Percentiles rank a stretch among this genome's conserved stretches.
These are phyloP conservation scores for Rubia peregrina DNA, from an alignment of 305 asterid species.

Conservation along the genomic window DNA sequence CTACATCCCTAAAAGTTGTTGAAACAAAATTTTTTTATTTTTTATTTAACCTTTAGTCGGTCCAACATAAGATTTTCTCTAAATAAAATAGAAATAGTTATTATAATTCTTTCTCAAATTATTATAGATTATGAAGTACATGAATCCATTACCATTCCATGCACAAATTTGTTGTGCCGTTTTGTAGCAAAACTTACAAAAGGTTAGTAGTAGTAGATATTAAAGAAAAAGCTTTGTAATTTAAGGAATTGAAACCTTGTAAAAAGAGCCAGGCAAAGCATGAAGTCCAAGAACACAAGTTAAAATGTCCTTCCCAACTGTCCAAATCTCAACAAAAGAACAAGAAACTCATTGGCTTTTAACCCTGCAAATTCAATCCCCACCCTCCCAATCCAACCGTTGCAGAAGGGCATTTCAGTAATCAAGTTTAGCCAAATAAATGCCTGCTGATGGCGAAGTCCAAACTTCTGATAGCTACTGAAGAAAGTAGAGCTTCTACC, in stretches of 20 bases:
- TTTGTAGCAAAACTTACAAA: background rate
- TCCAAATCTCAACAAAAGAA: background rate
- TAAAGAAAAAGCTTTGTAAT: background rate
- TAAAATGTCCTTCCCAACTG: background rate
- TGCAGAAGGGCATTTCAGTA: constrained; percentile 19
- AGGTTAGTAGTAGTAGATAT: background rate
- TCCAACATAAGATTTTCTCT: no score
- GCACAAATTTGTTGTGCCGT: no score
- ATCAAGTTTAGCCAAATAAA: background rate
- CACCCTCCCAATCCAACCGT: background rate
- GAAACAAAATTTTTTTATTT: no score
- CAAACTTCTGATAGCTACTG: constrained; percentile 18
- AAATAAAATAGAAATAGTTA: no score
- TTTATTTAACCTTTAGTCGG: no score
- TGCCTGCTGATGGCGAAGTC: constrained; percentile 5
- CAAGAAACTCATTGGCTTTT: background rate
- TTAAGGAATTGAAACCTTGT: constrained; percentile 3
- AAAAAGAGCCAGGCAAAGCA: background rate
- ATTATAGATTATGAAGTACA: no score
- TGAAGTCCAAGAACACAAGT: background rate
- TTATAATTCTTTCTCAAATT: no score
- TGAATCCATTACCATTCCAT: background rate
- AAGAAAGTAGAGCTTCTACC: background rate
- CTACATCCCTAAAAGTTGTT: no score
- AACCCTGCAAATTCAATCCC: background rate